Evolutionary conservation across 192 early-diverging fungal species (phyloP).

Genomic region (Linnemannia schmuckeri): DNA sequence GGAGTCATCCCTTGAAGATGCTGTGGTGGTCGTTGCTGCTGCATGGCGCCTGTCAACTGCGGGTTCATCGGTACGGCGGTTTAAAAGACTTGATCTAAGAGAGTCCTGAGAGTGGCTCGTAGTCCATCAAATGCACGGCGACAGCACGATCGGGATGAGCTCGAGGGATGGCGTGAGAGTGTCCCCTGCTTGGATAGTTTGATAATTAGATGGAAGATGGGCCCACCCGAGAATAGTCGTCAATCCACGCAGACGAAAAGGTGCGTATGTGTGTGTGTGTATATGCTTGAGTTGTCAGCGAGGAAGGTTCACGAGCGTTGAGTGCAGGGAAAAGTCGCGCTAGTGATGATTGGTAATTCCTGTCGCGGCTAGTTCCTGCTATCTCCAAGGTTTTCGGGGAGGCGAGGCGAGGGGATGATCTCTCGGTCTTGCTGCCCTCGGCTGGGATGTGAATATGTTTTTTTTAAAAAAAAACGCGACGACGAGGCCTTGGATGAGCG

Average conservation of each 20-base stretch:
- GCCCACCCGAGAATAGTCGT: background rate
- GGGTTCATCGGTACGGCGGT: background rate
- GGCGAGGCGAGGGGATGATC: background rate
- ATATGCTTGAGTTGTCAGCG: background rate
- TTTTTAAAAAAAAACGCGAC: background rate
- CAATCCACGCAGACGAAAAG: background rate
- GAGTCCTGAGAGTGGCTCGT: background rate
- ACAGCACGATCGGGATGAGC: background rate
- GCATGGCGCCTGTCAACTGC: conserved; percentile 1
- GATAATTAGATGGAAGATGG: background rate
- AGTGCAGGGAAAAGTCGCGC: background rate
- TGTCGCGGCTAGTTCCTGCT: background rate
- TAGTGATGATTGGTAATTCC: background rate
- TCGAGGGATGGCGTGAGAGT: background rate
- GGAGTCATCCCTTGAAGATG: conserved; percentile 9
- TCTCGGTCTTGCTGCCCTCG: background rate
- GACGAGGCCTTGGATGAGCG: background rate
- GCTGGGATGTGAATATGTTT: background rate
- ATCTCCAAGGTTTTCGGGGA: background rate
- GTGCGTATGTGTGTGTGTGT: background rate
- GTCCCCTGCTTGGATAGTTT: background rate
- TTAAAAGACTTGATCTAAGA: background rate
- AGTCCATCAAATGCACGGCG: background rate
- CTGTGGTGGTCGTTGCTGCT: conserved; percentile 4
- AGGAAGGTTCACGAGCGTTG: background rate